Percentiles rank a stretch among this genome's conserved stretches.
Evolutionary conservation across 1,284 basidiomycete genomes (phyloP).

Genomic region (Microstroma glucosiphilum): DNA sequence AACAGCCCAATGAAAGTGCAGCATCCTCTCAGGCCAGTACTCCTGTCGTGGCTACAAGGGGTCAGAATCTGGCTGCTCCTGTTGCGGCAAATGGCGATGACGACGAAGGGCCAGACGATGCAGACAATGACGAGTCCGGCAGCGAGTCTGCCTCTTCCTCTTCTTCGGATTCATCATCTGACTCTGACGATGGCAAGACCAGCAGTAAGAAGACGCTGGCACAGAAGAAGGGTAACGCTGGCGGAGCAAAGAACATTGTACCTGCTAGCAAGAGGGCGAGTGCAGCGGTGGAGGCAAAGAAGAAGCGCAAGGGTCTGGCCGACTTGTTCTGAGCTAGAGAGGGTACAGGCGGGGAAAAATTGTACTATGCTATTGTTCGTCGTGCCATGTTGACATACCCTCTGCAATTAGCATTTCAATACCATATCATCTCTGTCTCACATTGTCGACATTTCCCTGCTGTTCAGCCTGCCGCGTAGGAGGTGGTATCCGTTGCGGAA

Average conservation of each 20-base stretch:
- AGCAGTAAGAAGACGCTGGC: background rate
- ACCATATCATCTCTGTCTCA: too few relatives aligned
- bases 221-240: background rate
- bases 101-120: background rate
- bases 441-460: too few relatives aligned
- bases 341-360: too few relatives aligned
- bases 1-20: background rate
- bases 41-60: background rate
- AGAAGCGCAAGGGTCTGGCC: background rate
- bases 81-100: background rate
- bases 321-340: background rate
- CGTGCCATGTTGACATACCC: too few relatives aligned
- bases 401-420: too few relatives aligned
- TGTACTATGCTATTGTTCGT: too few relatives aligned
- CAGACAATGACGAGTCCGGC: background rate
- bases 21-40: background rate
- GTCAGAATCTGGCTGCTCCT: background rate
- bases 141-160: background rate
- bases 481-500: too few relatives aligned
- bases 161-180: background rate
- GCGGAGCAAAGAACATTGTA: background rate
- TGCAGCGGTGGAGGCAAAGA: constrained; percentile 1
- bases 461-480: too few relatives aligned
- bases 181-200: background rate
- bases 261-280: constrained; percentile 1